Base-by-base conservation (phyloP, 2,329 filamentous ascomycete genomes). In the Fusarium proliferatum region DNA sequence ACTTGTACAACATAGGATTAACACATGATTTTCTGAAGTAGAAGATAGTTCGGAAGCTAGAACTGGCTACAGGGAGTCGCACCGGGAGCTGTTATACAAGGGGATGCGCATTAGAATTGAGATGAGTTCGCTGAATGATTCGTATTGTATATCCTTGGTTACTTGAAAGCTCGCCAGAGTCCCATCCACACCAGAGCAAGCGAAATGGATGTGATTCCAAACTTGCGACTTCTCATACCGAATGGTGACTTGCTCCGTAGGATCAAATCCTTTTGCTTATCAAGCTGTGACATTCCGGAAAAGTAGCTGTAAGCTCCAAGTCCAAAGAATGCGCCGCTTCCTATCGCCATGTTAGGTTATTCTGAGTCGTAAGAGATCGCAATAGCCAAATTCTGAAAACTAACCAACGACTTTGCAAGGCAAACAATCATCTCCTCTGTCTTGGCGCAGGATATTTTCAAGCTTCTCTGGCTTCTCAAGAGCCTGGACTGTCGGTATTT, bases 221-320 rank as follows among this genome's bases (percentile, higher is more conserved):
- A 76, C 76, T 88, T 89, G 67, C 93, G 88, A 75, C 91, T 92
- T 71, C 88, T 88, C 87, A 95, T 91, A 68, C 93, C 92, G 78
- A 95, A 91, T 76, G 90, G 87, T 33, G 91, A 92, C 52, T 89
- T 89, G 83, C 92, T 93, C 79, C 88, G 86, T 66, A 94, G 82
- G 70, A 95, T 94, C 67, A 84, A 82, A n/a, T 86, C 85, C 69
- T 88, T 87, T 80, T 94, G 91, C 76, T 87, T 86, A 76, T 90
- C 87, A 36, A 96, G 88, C 81, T 95, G 93, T 57, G 86, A 85
- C 82, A 91, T 92, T 65, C 94, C 94, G 6, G 92, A 93, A 69
- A 90, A 85, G 83, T 95, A 95, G 81, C 91, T 95, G 83, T 95
- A 96, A 2, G 87, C 90, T 7, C 91, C 93, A 21, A 96, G 88